A percentile compares a stretch with the other conserved stretches of the same genome.
phyloP scores from a whole-genome alignment of 768 basidiomycete genomes.

The Suillus subalutaceus region DNA sequence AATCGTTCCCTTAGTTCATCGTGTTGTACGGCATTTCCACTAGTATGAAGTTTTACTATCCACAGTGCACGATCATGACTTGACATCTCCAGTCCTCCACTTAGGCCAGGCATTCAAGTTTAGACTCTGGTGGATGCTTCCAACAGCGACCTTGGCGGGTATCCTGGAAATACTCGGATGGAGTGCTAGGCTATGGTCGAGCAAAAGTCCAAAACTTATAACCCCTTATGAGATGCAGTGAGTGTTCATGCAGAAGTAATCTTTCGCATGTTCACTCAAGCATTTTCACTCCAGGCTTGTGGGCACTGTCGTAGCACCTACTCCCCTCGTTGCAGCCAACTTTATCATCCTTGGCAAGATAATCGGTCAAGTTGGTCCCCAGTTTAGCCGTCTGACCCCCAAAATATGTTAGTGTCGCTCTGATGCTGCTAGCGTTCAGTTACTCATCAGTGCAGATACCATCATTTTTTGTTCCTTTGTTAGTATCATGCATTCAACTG shows the following conservation, averaged over 20 bases:
- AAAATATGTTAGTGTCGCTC: conserved; percentile 24
- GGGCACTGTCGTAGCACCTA: conserved; percentile 55
- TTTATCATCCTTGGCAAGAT: conserved; percentile 57
- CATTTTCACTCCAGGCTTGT: conserved; percentile 25
- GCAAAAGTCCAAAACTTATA: conserved; percentile 18
- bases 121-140: conserved; percentile 55
- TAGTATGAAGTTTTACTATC: conserved; percentile 27
- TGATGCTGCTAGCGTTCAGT: neutral
- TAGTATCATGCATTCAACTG: conserved; percentile 3
- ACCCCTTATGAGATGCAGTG: conserved; percentile 49
- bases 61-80: neutral
- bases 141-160: conserved; percentile 51
- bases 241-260: conserved; percentile 13
- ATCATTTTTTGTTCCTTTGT: conserved; percentile 18
- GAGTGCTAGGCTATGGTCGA: conserved; percentile 58
- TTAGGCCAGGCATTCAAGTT: conserved; percentile 44
- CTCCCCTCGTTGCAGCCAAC: conserved; percentile 57
- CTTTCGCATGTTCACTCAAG: neutral
- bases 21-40: conserved; percentile 44
- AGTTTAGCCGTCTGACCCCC: conserved; percentile 52
- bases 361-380: conserved; percentile 43
- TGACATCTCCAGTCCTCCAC: conserved; percentile 44
- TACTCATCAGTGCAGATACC: conserved; percentile 13
- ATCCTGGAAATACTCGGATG: conserved; percentile 57
- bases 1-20: conserved; percentile 30